Base-by-base conservation (phyloP, 208 protist genomes). In the Trypanosoma vivax region DNA sequence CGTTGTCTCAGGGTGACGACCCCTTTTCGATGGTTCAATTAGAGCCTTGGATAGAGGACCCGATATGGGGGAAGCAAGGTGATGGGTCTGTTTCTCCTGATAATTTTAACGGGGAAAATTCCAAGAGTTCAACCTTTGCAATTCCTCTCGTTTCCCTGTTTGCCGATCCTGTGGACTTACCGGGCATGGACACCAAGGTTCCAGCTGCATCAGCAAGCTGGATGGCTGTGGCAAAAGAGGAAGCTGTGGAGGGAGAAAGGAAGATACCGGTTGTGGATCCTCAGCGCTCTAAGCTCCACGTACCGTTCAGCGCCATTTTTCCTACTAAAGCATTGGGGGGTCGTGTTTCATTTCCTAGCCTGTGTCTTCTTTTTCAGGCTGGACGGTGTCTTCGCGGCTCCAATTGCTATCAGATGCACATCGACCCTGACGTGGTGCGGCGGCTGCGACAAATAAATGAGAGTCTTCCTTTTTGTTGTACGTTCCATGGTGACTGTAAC, bases 401-500 rank as follows among this genome's bases (percentile, higher is more conserved):
- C 16, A 71, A 79, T 30, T 92, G 83, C 49, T 83, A 85, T 57
- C 83, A 92, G 60, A 65, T 92, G 27, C 83, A 92, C 57, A 76
- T 79, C 3, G 64, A 82, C 48, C 81, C 63, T 43, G 61, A 70
- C 23, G 60, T 74, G 1, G 74, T 92, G 13, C 53, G 74, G 48
- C 55, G 46, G 3, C 65, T 92, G 33, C 83, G 83, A 10, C 39
- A 49, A 14, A 46, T 79, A 58, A 65, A 75, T 16, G 70, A 76
- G 30, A 75, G 55, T 41, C 69, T 82, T 23, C 83, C 79, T n/a
- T 83, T 64, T 50, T 92, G 83, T 64, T 92, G 83, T 54, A 64
- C 68, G 7, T 57, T 47, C 14, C 83, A 92, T 63, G 83, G 83
- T 4, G 83, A 92, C 43, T 53, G 34, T 55, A 76, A 73, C 24